phyloP scores from a whole-genome alignment of 2,329 filamentous ascomycete genomes.

The Pseudocercospora crystallina region DNA sequence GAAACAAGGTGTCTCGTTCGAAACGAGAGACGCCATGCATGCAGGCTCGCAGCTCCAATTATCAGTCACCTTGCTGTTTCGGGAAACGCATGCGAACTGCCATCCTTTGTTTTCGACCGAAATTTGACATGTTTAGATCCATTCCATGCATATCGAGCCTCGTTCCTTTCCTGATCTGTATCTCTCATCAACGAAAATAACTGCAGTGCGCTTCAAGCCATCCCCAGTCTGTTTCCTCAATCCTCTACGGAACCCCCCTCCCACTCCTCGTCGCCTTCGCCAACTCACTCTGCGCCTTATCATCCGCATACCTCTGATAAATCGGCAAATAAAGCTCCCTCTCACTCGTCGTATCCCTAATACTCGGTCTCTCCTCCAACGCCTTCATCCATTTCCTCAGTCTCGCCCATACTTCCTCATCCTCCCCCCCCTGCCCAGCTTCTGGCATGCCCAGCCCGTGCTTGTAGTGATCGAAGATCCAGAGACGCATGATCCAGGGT shows the following conservation, averaged over 20 bases:
- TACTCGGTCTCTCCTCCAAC: constrained; percentile 59
- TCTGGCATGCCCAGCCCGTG: constrained; percentile 50
- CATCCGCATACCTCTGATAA: constrained; percentile 56
- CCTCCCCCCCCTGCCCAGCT: constrained; percentile 49
- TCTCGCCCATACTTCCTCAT: constrained; percentile 61
- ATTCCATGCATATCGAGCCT: no score
- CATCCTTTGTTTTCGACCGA: no score
- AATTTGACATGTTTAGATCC: no score
- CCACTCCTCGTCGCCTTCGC: constrained; percentile 58
- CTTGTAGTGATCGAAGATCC: constrained; percentile 75
- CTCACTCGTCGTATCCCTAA: constrained; percentile 67
- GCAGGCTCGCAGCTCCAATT: no score
- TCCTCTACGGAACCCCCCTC: constrained; percentile 57
- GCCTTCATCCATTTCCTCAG: constrained; percentile 67
- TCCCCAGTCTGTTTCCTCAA: no score
- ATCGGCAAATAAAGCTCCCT: constrained; percentile 66
- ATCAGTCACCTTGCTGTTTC: no score
- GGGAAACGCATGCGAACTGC: no score
- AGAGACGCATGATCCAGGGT: constrained; percentile 66
- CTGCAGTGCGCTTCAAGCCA: no score
- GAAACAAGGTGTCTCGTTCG: no score
- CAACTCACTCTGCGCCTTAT: constrained; percentile 48
- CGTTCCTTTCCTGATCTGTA: no score
- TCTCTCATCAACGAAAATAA: no score
- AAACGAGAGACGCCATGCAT: no score